Percentiles rank a stretch among this genome's conserved stretches.
These are phyloP conservation scores for Teunomyces funiuensis DNA, from an alignment of 805 yeast species.

Conservation along the genomic window DNA sequence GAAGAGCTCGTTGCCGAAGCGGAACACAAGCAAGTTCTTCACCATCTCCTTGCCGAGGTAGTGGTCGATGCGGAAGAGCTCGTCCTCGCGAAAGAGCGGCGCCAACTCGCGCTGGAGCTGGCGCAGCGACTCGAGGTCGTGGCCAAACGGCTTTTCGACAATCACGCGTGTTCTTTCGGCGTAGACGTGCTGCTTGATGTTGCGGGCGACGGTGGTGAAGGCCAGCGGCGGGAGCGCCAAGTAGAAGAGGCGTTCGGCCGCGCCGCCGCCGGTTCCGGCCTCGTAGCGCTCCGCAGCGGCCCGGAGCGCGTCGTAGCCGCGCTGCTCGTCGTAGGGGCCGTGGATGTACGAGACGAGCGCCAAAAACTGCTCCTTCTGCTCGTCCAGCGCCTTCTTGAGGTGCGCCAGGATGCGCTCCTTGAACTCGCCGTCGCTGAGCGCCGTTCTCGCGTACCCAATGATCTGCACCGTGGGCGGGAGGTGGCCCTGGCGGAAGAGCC, in stretches of 20 bases:
- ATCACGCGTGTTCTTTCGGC: conserved; percentile 78
- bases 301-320: conserved; percentile 65
- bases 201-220: conserved; percentile 73
- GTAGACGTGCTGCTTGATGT: conserved; percentile 68
- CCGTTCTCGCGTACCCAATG: conserved; percentile 90
- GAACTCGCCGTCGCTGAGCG: conserved; percentile 65
- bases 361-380: conserved; percentile 59
- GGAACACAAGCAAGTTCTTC: conserved; percentile 81
- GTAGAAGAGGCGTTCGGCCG: conserved; percentile 82
- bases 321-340: conserved; percentile 79
- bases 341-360: conserved; percentile 62
- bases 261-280: conserved; percentile 39
- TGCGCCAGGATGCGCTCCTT: conserved; percentile 62
- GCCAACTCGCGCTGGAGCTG: conserved; percentile 74
- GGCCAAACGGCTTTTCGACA: conserved; percentile 97
- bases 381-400: conserved; percentile 52
- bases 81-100: conserved; percentile 88
- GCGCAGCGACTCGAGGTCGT: conserved; percentile 76
- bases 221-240: conserved; percentile 94
- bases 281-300: conserved; percentile 61
- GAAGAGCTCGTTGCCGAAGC: conserved; percentile 89
- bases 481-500: conserved; percentile 66
- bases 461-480: conserved; percentile 70
- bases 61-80: conserved; percentile 94
- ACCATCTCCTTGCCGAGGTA: conserved; percentile 98